Evolutionary conservation across 2,329 filamentous ascomycete genomes (phyloP), one percentile per base, ranked within the genome.

Genomic region (Annulohypoxylon truncatum): DNA sequence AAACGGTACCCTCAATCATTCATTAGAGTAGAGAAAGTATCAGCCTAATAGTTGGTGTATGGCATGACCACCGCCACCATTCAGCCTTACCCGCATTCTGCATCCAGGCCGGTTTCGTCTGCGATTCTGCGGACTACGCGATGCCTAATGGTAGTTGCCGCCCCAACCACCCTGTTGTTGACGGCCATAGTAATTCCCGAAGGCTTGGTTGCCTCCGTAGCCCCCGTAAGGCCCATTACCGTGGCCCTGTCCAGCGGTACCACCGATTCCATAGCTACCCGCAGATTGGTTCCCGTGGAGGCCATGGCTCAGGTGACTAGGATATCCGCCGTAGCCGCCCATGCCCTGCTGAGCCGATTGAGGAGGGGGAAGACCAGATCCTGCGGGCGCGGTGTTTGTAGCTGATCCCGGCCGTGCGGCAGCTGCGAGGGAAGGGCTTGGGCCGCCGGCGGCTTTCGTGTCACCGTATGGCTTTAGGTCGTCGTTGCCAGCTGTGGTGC

Each of bases 381-480:
- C 84, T 44, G 83, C 80, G 3, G 85, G 80, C 2, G 80, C 81
- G 57, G 81, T 83, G 77, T 87, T 87, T 5, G 85, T 81, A 10
- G 86, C 86, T 29, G 87, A 89, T 47, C 86, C 86, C 5, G 87
- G 87, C 13, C 87, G 85, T n/a, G 80, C 81, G 22, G 84, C 84
- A 46, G 83, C 83, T 26, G 81, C 82, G 12, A 89, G 80, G 2
- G 86, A 85, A 44, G 87, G 86, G 64, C 85, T 88, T 9, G 86
- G 85, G 1, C 86, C 86, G 38, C 83, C 80, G 8, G 79, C 79
- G 15, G 81, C 73, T 82, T 89, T 89, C 71, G 80, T 75, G 18
- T 89, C 87, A 52, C 84, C 84, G 64, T 86, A 89, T 0, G 85
- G 84, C 82, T 89, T 89, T 76, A 89, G 73, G 28, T 89, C 87